Conservation (phyloP, 2,329 filamentous ascomycete genomes). For the Fonsecaea pugnacius region DNA sequence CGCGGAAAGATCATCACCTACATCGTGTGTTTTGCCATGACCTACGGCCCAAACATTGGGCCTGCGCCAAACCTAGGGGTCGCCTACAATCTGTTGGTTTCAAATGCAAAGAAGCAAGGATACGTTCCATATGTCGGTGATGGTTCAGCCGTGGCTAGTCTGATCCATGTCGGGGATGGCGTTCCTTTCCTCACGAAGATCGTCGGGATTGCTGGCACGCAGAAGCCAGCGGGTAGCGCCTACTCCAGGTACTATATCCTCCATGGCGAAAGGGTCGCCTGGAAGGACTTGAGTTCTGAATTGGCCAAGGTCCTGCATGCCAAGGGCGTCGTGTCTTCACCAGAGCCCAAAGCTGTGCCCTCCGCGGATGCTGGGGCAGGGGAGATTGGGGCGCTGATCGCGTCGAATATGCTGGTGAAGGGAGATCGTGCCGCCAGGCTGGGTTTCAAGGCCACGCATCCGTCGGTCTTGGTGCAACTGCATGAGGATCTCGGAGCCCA, state of each 20-base stretch:
- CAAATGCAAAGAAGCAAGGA: slow-evolving; percentile 16
- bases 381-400: slow-evolving; percentile 19
- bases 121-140: slow-evolving; percentile 28
- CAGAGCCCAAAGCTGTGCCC: slow-evolving; percentile 24
- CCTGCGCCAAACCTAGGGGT: slow-evolving; percentile 22
- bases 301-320: slow-evolving; percentile 24
- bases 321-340: slow-evolving; percentile 19
- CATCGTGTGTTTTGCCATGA: slow-evolving; percentile 25
- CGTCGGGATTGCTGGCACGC: slow-evolving; percentile 25
- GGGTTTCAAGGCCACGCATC: slow-evolving; percentile 25
- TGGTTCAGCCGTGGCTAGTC: slow-evolving; percentile 24
- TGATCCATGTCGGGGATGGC: slow-evolving; percentile 23
- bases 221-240: slow-evolving; percentile 23
- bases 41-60: slow-evolving; percentile 24
- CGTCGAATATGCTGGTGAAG: slow-evolving; percentile 26
- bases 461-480: slow-evolving; percentile 18
- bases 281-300: slow-evolving; percentile 23
- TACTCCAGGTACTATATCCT: slow-evolving; percentile 29
- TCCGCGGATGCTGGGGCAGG: slow-evolving; percentile 20
- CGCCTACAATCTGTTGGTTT: slow-evolving; percentile 19
- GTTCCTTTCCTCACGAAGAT: slow-evolving; percentile 28
- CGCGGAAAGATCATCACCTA: slow-evolving; percentile 27
- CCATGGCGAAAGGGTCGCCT: slow-evolving; percentile 26
- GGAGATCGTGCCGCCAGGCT: slow-evolving; percentile 25
- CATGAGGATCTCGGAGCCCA: slow-evolving; percentile 22